Conservation (phyloP, 495 filamentous ascomycete species). For the Penicillium daleae region DNA sequence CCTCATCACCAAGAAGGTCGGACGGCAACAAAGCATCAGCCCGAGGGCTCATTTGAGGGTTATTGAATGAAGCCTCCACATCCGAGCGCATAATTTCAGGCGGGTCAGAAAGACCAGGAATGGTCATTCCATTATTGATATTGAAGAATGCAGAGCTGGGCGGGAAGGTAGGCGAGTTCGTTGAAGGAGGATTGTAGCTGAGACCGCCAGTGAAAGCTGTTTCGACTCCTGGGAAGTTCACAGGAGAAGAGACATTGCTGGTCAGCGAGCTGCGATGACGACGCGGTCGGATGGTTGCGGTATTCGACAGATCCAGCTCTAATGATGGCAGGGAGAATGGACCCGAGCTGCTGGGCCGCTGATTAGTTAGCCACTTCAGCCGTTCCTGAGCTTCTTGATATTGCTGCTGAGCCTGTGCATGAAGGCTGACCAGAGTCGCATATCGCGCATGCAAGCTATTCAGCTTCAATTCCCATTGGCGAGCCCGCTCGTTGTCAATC, state of each 20-base stretch:
- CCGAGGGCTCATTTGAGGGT: slow-evolving; percentile 79
- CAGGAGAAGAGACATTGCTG: slow-evolving; percentile 53
- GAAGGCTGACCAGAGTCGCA: slow-evolving; percentile 49
- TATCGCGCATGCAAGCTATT: slow-evolving; percentile 56
- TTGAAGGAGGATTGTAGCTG: slow-evolving; percentile 49
- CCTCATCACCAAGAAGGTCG: slow-evolving; percentile 78
- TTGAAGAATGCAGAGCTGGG: slow-evolving; percentile 59
- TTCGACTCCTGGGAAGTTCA: slow-evolving; percentile 47
- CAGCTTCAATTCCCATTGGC: slow-evolving; percentile 57
- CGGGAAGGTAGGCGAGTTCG: slow-evolving; percentile 53
- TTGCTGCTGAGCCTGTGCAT: slow-evolving; percentile 54
- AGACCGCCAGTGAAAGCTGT: slow-evolving; percentile 41
- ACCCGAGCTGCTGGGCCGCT: slow-evolving; percentile 46
- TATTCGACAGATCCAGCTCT: slow-evolving; percentile 47
- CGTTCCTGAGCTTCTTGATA: slow-evolving; percentile 58
- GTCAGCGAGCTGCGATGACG: slow-evolving; percentile 53
- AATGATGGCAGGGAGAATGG: slow-evolving; percentile 49
- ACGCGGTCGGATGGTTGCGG: slow-evolving; percentile 48
- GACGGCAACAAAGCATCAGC: slow-evolving; percentile 79
- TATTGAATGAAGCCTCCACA: slow-evolving; percentile 54
- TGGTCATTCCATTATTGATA: slow-evolving; percentile 60
- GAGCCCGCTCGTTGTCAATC: slow-evolving; percentile 60
- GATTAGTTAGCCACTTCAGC: slow-evolving; percentile 52
- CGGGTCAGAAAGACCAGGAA: slow-evolving; percentile 44
- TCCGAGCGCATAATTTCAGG: slow-evolving; percentile 46